Evolutionary conservation across 768 basidiomycete species (phyloP).

Genomic region (Dioszegia crocea): DNA sequence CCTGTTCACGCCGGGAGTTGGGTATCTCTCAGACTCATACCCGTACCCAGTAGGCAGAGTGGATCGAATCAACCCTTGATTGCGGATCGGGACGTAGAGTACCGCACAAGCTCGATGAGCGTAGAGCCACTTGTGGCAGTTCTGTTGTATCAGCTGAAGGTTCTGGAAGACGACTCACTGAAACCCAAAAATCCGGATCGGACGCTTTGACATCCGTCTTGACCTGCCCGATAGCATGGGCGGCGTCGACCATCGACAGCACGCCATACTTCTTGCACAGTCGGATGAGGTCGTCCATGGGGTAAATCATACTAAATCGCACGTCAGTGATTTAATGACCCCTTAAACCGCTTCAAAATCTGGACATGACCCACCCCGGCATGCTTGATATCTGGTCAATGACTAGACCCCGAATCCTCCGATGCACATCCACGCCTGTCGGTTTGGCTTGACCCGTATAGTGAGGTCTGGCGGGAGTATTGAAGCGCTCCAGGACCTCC

Average conservation of each 20-base stretch:
- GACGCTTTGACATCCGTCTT: constrained; percentile 58
- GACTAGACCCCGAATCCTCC: constrained; percentile 60
- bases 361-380: constrained; percentile 53
- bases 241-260: constrained; percentile 70
- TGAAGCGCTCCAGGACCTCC: constrained; percentile 24
- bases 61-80: constrained; percentile 39
- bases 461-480: constrained; percentile 42
- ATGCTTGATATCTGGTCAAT: constrained; percentile 65
- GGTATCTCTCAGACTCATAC: constrained; percentile 38
- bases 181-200: constrained; percentile 72
- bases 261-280: constrained; percentile 64
- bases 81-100: constrained; percentile 66
- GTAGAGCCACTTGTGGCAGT: constrained; percentile 77
- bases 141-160: constrained; percentile 51
- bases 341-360: not conserved
- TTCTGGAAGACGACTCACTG: constrained; percentile 54
- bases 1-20: constrained; percentile 18
- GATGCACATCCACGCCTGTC: constrained; percentile 28
- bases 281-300: constrained; percentile 67
- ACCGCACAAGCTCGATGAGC: constrained; percentile 61
- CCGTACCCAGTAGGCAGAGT: constrained; percentile 37
- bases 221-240: constrained; percentile 70
- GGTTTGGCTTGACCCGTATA: constrained; percentile 24
- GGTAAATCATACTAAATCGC: constrained; percentile 55
- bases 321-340: too few species aligned